A percentile compares a stretch with the other conserved stretches of the same genome.
Evolutionary conservation across 2,329 filamentous ascomycete genomes (phyloP).

Genomic region (Teratosphaeria destructans): DNA sequence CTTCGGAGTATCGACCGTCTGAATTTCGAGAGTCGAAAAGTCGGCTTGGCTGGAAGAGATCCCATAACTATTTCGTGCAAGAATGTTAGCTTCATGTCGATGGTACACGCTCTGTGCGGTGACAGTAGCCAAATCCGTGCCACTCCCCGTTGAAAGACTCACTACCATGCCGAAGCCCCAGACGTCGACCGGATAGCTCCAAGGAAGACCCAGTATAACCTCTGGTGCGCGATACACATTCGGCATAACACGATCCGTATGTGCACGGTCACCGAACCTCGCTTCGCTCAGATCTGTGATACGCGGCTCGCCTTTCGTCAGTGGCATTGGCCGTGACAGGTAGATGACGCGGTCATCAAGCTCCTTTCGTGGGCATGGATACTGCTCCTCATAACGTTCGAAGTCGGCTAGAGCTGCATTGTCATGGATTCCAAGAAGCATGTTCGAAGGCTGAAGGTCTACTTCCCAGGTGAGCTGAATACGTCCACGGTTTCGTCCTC

Average conservation of each 20-base stretch:
- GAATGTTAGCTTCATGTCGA: background rate
- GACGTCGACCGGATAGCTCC: conserved; percentile 29
- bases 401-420: conserved; percentile 22
- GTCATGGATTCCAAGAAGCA: conserved; percentile 27
- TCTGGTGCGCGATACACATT: conserved; percentile 29
- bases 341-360: conserved; percentile 21
- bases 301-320: conserved; percentile 22
- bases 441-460: conserved; percentile 26
- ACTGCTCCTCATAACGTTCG: background rate
- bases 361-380: conserved; percentile 20
- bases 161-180: conserved; percentile 31
- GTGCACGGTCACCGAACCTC: conserved; percentile 21
- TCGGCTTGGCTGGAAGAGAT: conserved; percentile 26
- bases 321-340: conserved; percentile 25
- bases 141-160: conserved; percentile 7
- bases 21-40: conserved; percentile 19
- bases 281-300: conserved; percentile 31
- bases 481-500: background rate
- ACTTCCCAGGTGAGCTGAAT: background rate
- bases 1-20: background rate
- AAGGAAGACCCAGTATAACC: conserved; percentile 26
- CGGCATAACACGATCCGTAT: conserved; percentile 25
- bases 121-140: background rate
- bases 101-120: background rate
- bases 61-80: conserved; percentile 23